Base-by-base conservation (phyloP, 805 yeast species). In the Ogataea nakhonphanomensis region DNA sequence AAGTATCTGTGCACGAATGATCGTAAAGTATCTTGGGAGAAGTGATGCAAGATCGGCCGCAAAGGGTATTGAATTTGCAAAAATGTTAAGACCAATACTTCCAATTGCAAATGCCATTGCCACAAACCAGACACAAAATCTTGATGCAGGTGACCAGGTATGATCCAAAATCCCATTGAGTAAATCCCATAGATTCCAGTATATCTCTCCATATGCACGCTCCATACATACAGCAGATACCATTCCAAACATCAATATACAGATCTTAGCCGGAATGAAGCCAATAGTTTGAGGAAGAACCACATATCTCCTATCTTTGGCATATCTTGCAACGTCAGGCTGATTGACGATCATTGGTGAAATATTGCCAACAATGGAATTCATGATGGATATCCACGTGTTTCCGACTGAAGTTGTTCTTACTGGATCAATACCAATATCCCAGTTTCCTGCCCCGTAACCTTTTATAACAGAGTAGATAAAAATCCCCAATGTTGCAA, bases 151-250 rank as follows among this genome's bases (percentile, higher is more conserved):
- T 8, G 39, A 30, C 61, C 61, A 58, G 26, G 50, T 55, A 30
- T 51, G 41, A 25, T 58, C 61, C 6, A 55, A 38, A 28, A 58
- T 57, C 13, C 57, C 61, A n/a, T 45, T 40, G 15, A 54, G 34
- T 25, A 57, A 39, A 25, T 51, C 60, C 61, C 61, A 58, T 48
- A 54, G 48, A 35, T 51, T 57, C 62, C 62, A 58, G 35, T 58
- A 58, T 5, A 51, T 46, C 6, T 33, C 41, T 11, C 61, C 53
- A 23, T 51, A 51, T 3, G 43, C 55, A 32, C 48, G 46, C n/a
- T 38, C 33, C 15, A 46, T 27, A 3, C 53, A 42, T 35, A 45
- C 34, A 13, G 42, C 43, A 12, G 46, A 23, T 4, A 46, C 53
- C 55, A 51, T 51, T 25, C 55, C 53, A 20, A 51, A 38, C 11